A percentile compares a stretch with the other conserved stretches of the same genome.
Conservation (phyloP, 1,284 basidiomycete genomes). For the Tilletia caries region DNA sequence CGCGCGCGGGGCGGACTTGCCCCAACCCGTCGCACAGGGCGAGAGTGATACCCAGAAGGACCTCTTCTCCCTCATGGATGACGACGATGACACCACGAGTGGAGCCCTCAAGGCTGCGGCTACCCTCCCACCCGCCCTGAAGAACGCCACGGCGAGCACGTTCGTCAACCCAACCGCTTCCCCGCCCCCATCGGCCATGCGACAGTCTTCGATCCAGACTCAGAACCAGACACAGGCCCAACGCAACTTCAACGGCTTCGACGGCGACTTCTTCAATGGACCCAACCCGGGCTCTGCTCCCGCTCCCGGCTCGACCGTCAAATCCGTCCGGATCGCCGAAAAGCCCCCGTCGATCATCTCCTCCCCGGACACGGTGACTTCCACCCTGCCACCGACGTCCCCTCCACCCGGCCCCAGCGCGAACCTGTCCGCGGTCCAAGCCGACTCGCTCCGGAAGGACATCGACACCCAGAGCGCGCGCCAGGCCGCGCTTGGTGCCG, state of each 20-base stretch:
- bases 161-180: constrained; percentile 56
- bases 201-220: background rate
- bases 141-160: constrained; percentile 22
- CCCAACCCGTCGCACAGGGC: constrained; percentile 37
- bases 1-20: constrained; percentile 58
- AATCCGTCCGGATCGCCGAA: constrained; percentile 6
- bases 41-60: constrained; percentile 53
- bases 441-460: constrained; percentile 18
- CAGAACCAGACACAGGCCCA: constrained; percentile 5
- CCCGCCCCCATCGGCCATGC: constrained; percentile 47
- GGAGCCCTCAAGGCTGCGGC: constrained; percentile 39
- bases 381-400: background rate
- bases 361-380: background rate
- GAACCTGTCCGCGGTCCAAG: background rate
- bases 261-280: constrained; percentile 44
- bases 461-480: constrained; percentile 34
- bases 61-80: constrained; percentile 62
- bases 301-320: background rate
- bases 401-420: background rate
- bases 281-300: constrained; percentile 21
- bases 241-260: constrained; percentile 25
- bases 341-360: constrained; percentile 4
- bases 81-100: constrained; percentile 58
- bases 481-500: background rate
- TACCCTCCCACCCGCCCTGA: constrained; percentile 37